Evolutionary conservation across 2,329 filamentous ascomycete species (phyloP).

Genomic region (Neobulgaria alba): DNA sequence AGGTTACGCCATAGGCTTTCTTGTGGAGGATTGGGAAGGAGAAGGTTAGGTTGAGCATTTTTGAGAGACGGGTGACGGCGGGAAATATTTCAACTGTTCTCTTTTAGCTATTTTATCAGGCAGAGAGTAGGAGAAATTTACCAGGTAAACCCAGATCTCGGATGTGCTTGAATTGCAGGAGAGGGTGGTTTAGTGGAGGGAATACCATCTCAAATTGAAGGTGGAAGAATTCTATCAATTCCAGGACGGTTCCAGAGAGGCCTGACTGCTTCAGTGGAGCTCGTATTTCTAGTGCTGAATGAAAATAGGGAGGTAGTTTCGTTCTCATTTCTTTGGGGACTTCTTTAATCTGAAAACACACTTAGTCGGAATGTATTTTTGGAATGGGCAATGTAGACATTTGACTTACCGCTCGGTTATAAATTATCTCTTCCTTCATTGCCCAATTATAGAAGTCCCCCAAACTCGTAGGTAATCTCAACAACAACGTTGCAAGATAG

Average conservation of each 20-base stretch:
- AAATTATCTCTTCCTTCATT: conserved; percentile 59
- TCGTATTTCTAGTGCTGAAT: conserved; percentile 46
- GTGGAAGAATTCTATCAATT: conserved; percentile 55
- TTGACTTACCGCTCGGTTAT: conserved; percentile 52
- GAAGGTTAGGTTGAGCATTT: conserved; percentile 40
- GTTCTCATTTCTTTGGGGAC: conserved; percentile 58
- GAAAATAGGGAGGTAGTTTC: conserved; percentile 54
- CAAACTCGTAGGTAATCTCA: conserved; percentile 68
- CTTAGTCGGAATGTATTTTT: background rate
- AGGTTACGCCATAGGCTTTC: conserved; percentile 38
- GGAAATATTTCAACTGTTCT: conserved; percentile 56
- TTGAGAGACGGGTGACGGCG: conserved; percentile 45
- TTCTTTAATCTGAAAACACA: conserved; percentile 37
- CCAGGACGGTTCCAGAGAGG: conserved; percentile 56
- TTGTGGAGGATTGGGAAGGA: conserved; percentile 43
- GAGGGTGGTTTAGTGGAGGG: conserved; percentile 62
- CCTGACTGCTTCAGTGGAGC: conserved; percentile 41
- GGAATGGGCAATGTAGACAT: background rate
- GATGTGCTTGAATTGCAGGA: conserved; percentile 61
- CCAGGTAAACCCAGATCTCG: conserved; percentile 66
- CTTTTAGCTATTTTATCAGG: conserved; percentile 6
- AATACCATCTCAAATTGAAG: conserved; percentile 61
- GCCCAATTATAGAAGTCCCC: conserved; percentile 66
- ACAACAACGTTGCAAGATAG: conserved; percentile 68
- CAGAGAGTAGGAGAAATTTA: conserved; percentile 33